These are phyloP conservation scores for Paramecium sonneborni DNA, from an alignment of 73 alveolate species.

Conservation along the genomic window DNA sequence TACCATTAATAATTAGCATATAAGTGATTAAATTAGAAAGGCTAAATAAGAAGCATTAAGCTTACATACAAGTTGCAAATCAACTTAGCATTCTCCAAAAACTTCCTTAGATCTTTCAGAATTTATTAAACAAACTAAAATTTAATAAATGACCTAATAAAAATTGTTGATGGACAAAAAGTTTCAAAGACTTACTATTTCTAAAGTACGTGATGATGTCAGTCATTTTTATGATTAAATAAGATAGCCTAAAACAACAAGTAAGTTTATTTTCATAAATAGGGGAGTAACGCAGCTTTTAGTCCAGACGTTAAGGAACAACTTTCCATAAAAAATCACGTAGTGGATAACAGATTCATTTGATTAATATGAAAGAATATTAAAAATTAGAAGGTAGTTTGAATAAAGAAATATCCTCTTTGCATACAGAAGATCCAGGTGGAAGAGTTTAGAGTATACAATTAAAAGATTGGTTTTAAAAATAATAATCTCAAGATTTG, in stretches of 20 bases:
- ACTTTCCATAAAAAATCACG: background rate
- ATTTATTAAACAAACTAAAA: constrained; percentile 9
- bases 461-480: constrained; percentile 29
- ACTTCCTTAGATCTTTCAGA: background rate
- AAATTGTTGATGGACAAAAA: constrained; percentile 11
- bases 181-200: background rate
- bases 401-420: background rate
- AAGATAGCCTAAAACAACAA: background rate
- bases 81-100: constrained; percentile 5
- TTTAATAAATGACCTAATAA: background rate
- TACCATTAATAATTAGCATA: background rate
- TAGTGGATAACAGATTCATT: background rate
- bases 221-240: constrained; percentile 40
- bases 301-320: constrained; percentile 23
- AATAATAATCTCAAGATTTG: background rate
- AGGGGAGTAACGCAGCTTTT: constrained; percentile 23
- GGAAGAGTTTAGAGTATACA: constrained; percentile 35
- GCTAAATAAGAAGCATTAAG: constrained; percentile 18
- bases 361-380: constrained; percentile 2
- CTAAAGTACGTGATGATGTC: constrained; percentile 44
- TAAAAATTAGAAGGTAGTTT: background rate
- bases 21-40: constrained; percentile 5
- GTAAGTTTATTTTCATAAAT: background rate
- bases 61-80: background rate
- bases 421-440: constrained; percentile 21